Base-by-base conservation (phyloP, 2,329 filamentous ascomycete species). In the Pestalotiopsis sp. region DNA sequence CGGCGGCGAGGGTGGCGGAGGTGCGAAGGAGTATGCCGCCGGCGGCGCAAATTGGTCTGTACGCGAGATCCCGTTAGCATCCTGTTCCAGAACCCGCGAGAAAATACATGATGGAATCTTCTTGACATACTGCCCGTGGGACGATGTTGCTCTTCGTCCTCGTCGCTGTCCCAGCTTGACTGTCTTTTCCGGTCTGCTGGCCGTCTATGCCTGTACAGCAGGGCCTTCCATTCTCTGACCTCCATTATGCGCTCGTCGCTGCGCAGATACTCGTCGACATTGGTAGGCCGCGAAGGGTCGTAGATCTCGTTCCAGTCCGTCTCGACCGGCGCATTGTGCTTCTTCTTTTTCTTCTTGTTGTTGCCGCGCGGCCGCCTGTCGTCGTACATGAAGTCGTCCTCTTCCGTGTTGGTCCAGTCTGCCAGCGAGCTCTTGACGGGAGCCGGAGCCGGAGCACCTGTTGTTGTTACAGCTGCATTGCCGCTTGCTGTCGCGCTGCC, bases 271-370 rank as follows among this genome's bases (percentile, higher is more conserved):
- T 95, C 92, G 67, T 95, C 92, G 64, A 95, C 92, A 73, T 91
- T 94, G 56, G 93, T 97, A 9, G 95, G 94, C 52, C 92, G 85
- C 12, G 91, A 85, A 0, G 94, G 93, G 75, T 97, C 95, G 78
- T 97, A 98, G 27, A 96, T 88, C 77, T 97, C 94, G 78, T 97
- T 92, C 94, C 94, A 98, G 77, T 97, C 91, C n/a, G 88, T 90
- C 77, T 89, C 87, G 65, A 86, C 82, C 4, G 81, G 80, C 38
- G 86, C 80, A 61, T 85, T 83, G 5, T 88, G 84, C 71, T 87
- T 86, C 70, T 89, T 87, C 75, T 88, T 87, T 79, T 91, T 91
- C 80, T 92, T 91, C 77, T 91, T 91, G 80, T 92, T 94, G 68
- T 93, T 93, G 64, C 93, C 90, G 76, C 92, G 89, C 68, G 90